Percentiles rank a stretch among this genome's conserved stretches.
Evolutionary conservation across 805 yeast species (phyloP).

Genomic region (Saccharomycopsis babjevae): DNA sequence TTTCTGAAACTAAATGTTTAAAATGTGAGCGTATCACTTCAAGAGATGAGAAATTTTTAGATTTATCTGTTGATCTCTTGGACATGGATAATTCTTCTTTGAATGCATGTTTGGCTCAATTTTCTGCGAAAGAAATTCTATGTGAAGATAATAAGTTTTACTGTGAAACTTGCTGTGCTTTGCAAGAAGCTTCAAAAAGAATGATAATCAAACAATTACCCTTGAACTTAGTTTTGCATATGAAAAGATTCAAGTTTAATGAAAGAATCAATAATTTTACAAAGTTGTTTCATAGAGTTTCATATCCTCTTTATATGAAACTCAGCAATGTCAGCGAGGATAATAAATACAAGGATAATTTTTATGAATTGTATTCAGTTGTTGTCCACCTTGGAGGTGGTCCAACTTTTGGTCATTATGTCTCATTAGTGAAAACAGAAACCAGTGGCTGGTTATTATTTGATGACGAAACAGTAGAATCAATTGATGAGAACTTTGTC

Average conservation of each 20-base stretch:
- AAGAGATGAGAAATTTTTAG: constrained; percentile 79
- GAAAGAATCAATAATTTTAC: constrained; percentile 74
- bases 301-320: constrained; percentile 64
- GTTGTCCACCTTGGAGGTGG: constrained; percentile 97
- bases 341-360: constrained; percentile 33
- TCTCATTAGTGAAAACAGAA: constrained; percentile 70
- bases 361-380: constrained; percentile 75
- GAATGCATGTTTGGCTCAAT: constrained; percentile 69
- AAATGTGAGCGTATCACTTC: constrained; percentile 77
- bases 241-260: constrained; percentile 86
- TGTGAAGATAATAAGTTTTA: constrained; percentile 84
- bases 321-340: constrained; percentile 58
- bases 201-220: constrained; percentile 76
- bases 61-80: constrained; percentile 67
- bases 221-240: constrained; percentile 66
- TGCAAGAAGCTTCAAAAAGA: constrained; percentile 89
- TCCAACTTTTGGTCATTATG: constrained; percentile 96
- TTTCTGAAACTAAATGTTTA: constrained; percentile 82
- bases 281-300: constrained; percentile 76
- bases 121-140: constrained; percentile 76
- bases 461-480: constrained; percentile 92
- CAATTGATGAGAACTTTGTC: constrained; percentile 75
- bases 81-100: constrained; percentile 58
- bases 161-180: constrained; percentile 81
- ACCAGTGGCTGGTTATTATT: constrained; percentile 81